A percentile compares a stretch with the other conserved stretches of the same genome.
Conservation (phyloP, 2,329 filamentous ascomycete genomes). For the Ophiocordyceps unilateralis region DNA sequence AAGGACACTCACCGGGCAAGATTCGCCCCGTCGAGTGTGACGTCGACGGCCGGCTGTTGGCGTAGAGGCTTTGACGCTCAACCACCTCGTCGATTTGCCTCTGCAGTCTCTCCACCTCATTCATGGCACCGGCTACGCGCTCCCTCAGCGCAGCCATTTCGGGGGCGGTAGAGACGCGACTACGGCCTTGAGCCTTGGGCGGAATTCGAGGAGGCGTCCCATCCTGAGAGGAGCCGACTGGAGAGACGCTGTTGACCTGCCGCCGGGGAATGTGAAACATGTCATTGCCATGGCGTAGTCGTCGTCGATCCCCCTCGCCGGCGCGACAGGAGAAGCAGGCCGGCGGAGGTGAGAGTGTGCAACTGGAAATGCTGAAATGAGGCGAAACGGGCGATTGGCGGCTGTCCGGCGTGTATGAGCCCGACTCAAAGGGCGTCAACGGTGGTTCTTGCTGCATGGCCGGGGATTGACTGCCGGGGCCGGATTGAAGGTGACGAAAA, state of each 20-base stretch:
- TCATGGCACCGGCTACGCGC: constrained; percentile 36
- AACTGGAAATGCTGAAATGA: constrained; percentile 24
- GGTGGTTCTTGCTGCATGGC: constrained; percentile 14
- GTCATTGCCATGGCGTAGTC: constrained; percentile 26
- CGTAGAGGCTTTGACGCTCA: constrained; percentile 41
- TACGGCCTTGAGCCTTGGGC: constrained; percentile 19
- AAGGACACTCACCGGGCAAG: constrained; percentile 13
- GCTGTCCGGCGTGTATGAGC: constrained; percentile 25
- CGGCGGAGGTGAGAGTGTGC: constrained; percentile 22
- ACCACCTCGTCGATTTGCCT: constrained; percentile 42
- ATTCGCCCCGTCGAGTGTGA: constrained; percentile 21
- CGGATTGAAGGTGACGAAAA: constrained; percentile 40
- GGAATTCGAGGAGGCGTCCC: constrained; percentile 20
- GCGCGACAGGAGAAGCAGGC: constrained; percentile 14
- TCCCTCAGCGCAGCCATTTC: constrained; percentile 34
- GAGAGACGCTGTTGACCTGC: constrained; percentile 12
- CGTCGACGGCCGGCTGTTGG: constrained; percentile 34
- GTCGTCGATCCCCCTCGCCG: constrained; percentile 14
- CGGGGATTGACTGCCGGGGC: constrained; percentile 14
- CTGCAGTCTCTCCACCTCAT: constrained; percentile 41
- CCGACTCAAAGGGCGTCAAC: constrained; percentile 39
- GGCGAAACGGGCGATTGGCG: constrained; percentile 39
- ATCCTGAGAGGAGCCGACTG: constrained; percentile 7
- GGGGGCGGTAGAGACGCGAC: constrained; percentile 26
- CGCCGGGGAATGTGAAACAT: constrained; percentile 38